Evolutionary conservation across 2,329 filamentous ascomycete species (phyloP), one percentile per base, ranked within the genome.

Genomic region (Monosporascus ibericus): DNA sequence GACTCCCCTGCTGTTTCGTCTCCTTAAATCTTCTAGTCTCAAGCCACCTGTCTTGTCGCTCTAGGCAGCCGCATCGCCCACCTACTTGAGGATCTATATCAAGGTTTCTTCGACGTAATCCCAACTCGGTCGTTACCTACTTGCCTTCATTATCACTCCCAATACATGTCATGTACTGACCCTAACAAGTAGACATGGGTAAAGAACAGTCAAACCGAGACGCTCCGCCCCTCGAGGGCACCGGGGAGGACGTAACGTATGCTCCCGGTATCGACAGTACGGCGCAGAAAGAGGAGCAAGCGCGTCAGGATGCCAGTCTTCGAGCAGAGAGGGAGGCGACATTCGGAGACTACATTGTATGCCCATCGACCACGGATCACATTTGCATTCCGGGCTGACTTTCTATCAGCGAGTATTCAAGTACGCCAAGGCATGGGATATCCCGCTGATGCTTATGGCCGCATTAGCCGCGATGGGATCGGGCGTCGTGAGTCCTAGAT

Each of bases 351-450:
- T 80, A 78, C 58, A 47, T 74, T 27, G 65, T 68, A 22, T 59
- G 65, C 58, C 22, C 25, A 25, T 34, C 42, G 44, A 50, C 25
- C 30, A 17, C 42, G 5, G 14, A 25, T 15, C 47, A 20, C 8
- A 24, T 14, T 6, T 38, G 11, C 6, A 2, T 25, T 40, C 18
- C 22, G 20, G 40, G 34, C 60, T 63, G 25, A 65, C 52, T n/a
- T 9, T 20, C 15, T 25, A 48, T 52, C 48, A 77, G 70, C 72
- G 79, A 52, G 68, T 82, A 42, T 82, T 82, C 58, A 65, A 65
- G 18, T 82, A 82, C 68, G 78, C 77, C 18, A 76, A 68, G n/a
- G 71, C 69, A 60, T 77, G 73, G 73, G 79, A 82, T 57, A 72
- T 73, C 44, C 53, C 74, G 36, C 68, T 79, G 38, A 75, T 81